A percentile compares a stretch with the other conserved stretches of the same genome.
Evolutionary conservation across 306 rosid genomes (phyloP).

Genomic region (Hippophae gyantsensis): DNA sequence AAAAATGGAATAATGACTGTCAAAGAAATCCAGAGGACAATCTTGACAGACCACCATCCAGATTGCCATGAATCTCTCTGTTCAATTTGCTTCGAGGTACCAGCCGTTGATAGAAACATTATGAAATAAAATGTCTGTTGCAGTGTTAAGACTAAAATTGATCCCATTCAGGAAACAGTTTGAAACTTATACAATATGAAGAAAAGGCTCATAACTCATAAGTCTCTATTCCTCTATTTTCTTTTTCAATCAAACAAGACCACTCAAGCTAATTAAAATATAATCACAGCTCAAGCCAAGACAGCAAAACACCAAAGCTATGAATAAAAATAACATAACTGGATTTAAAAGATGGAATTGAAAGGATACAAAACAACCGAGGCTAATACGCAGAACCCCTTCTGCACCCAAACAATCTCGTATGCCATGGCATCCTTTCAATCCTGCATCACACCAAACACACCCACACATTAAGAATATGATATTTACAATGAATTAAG

Average conservation of each 20-base stretch:
- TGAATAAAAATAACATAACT: conserved; percentile 2
- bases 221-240: neutral
- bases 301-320: neutral
- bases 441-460: conserved; percentile 36
- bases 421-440: conserved; percentile 58
- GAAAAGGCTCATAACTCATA: neutral
- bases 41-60: conserved; percentile 93
- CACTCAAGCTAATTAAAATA: neutral
- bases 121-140: conserved; percentile 63
- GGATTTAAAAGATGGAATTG: conserved; percentile 7
- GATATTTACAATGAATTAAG: neutral
- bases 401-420: conserved; percentile 73
- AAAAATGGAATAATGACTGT: conserved; percentile 54
- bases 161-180: neutral
- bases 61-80: conserved; percentile 79
- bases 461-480: neutral
- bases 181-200: neutral
- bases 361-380: conserved; percentile 96
- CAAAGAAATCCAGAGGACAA: conserved; percentile 41
- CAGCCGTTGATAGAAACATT: conserved; percentile 71
- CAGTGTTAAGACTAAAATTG: conserved; percentile 47
- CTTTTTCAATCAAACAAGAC: neutral
- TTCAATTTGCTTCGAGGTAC: conserved; percentile 58
- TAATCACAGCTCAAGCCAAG: neutral
- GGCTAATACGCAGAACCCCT: conserved; percentile 92